Evolutionary conservation across 2,329 filamentous ascomycete species (phyloP).

Genomic region (Nigrograna mackinnonii): DNA sequence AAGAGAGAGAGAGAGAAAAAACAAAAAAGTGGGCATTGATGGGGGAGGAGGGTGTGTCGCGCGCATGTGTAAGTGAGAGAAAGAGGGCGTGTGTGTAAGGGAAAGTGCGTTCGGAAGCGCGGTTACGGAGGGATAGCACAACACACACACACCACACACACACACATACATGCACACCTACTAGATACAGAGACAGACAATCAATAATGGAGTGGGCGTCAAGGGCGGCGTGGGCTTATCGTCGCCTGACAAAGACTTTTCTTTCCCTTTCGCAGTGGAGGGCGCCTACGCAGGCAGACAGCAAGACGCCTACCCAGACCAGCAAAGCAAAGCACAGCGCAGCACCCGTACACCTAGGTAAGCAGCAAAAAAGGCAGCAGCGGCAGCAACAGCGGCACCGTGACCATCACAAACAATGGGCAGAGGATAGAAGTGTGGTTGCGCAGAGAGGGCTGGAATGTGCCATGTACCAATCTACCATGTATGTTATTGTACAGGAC

Average conservation of each 20-base stretch:
- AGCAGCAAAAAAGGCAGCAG: too few relatives aligned
- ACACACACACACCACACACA: too few relatives aligned
- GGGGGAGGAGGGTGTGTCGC: not conserved
- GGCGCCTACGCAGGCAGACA: too few relatives aligned
- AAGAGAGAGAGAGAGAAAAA: not conserved
- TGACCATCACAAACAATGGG: too few relatives aligned
- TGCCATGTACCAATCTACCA: not conserved
- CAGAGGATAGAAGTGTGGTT: slow-evolving; percentile 13
- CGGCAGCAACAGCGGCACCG: too few relatives aligned
- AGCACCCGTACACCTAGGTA: too few relatives aligned
- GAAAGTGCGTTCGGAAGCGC: too few relatives aligned
- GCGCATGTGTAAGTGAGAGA: not conserved
- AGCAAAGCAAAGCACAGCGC: not conserved
- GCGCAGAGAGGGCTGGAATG: slow-evolving; percentile 14
- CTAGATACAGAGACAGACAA: too few relatives aligned
- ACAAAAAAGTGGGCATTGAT: not conserved
- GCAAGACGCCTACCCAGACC: slow-evolving; percentile 1
- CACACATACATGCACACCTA: too few relatives aligned
- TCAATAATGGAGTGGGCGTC: too few relatives aligned
- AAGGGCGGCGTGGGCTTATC: not conserved
- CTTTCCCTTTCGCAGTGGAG: too few relatives aligned
- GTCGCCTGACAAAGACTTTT: not conserved
- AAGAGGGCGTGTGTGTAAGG: not conserved
- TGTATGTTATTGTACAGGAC: not conserved
- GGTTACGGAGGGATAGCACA: not conserved